Base-by-base conservation (phyloP, 768 basidiomycete species). In the Tylopilus felleus region DNA sequence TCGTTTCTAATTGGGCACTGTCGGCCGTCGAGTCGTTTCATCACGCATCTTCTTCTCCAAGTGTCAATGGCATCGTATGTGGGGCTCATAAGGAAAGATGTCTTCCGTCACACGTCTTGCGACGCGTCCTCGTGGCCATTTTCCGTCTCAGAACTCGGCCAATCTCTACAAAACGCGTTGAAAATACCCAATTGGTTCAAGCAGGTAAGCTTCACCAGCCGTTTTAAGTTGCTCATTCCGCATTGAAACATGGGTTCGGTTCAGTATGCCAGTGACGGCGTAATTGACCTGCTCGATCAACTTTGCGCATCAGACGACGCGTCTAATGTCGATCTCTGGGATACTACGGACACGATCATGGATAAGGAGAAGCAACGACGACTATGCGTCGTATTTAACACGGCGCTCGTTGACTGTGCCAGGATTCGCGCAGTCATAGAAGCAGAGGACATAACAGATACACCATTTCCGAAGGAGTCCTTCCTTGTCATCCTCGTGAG, bases 401-500 rank as follows among this genome's bases (percentile, higher is more conserved):
- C 22, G 2, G 47, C 43, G 13, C 52, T 57, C 16, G 22, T 44
- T 1, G 56, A 54, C 21, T 55, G 56, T 7, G 47, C 47, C 25
- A 45, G 56, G 31, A 45, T 57, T 12, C 56, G 17, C 9, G 47
- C 52, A 22, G 56, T 49, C 5, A n/a, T 54, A 16, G 19, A 49
- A 13, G 13, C 40, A 33, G 56, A 57, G 25, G 8, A 21, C 3
- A 14, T 27, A 4, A 49, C 56, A 7, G 14, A 6, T 2, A 49
- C 13, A 0, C 25, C 13, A 14, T 46, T 14, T 36, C 52, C 52
- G n/a, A 55, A 57, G n/a, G 52, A 57, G 19, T 57, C 56, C 0
- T 54, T 57, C 40, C 52, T 53, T 25, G 47, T 35, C 16, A 4
- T 53, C 25, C 52, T 54, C 2, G 53, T 50, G 21, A 54, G 56